Evolutionary conservation across 2,329 filamentous ascomycete species (phyloP), one percentile per base, ranked within the genome.

Genomic region (Fusarium incarnatum): DNA sequence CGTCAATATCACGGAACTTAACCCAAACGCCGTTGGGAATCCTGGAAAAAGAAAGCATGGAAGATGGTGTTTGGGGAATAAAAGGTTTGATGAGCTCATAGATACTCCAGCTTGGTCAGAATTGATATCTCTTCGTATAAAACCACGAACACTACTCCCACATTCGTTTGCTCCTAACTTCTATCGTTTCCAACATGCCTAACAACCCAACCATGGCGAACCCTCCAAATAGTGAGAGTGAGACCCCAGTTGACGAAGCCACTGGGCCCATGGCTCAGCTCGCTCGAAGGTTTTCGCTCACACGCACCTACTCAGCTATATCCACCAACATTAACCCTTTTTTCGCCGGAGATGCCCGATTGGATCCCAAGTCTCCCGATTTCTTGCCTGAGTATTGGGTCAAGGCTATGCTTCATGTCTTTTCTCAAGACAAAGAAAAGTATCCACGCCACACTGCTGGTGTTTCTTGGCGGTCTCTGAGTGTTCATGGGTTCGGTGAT

Each of bases 401-500:
- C 27, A 71, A 60, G 22, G 50, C 67, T 3, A 10, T 40, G 6
- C 66, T 73, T 0, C 68, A 73, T 15, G 59, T 71, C 5, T 73
- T 73, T 13, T 70, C 66, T 0, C 56, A 70, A 6, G 68, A 73
- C 8, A 60, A 63, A 1, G 34, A 23, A 8, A 73, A 64, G 16
- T 73, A 44, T 47, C 70, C 20, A 37, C 68, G 49, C 27, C 72
- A 30, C 25, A 71, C 32, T 37, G 60, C 30, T 0, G 90, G 90
- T 27, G 83, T 92, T 25, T 83, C 84, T 27, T 92, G 89, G 79
- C 84, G 86, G 75, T 85, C 91, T 73, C 81, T 92, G 55, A 90
- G 85, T 65, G 88, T 91, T 8, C 88, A 88, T 72, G 89, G 90
- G 15, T 92, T 86, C 73, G 89, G 89, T 25, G 85, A 85, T 50